Evolutionary conservation across 2,329 filamentous ascomycete genomes (phyloP), one percentile per base, ranked within the genome.

Genomic region (Trichoderma sp.): DNA sequence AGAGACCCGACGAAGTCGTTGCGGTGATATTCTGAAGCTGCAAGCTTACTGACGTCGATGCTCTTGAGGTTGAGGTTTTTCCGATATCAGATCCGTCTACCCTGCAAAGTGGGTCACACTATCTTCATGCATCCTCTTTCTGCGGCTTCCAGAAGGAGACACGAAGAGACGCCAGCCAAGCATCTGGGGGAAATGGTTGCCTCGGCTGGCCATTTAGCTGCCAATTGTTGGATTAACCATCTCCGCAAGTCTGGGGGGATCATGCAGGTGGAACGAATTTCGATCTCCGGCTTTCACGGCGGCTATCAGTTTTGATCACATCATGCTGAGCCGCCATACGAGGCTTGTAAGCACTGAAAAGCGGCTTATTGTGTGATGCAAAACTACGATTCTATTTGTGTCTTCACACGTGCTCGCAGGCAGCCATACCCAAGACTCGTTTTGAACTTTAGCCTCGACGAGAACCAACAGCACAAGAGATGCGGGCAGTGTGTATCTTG

Each of bases 181-280:
- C 41, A 21, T 56, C 34, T n/a, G 52, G 14, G 14, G n/a, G 5
- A n/a, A 54, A 50, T 9, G 30, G 21, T 28, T 60, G 57, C 57
- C 57, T 60, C 57, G 57, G 57, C 30, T 39, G 34, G 12, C n/a
- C 21, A 41, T 39, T n/a, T 48, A 50, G 15, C 34, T 24, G 48
- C 59, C 34, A 26, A 43, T 21, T 17, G 17, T 45, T 19, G 6
- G 21, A 41, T 3, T 0, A 54, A n/a, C 21, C 48, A 30, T 61
- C 47, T 45, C 57, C 57, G 57, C 57, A 60, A n/a, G 17, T 28
- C 24, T 34, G 50, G 50, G 28, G 26, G 21, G 21, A 19, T 6
- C 4, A 14, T 17, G 7, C 15, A 24, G 41, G 26, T 14, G 7
- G 17, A 41, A 28, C n/a, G 3, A 1, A 10, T 26, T 39, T n/a